Percentiles rank a stretch among this genome's conserved stretches.
phyloP scores from a whole-genome alignment of 345 rosid species.

The Gossypium rotundifolium region DNA sequence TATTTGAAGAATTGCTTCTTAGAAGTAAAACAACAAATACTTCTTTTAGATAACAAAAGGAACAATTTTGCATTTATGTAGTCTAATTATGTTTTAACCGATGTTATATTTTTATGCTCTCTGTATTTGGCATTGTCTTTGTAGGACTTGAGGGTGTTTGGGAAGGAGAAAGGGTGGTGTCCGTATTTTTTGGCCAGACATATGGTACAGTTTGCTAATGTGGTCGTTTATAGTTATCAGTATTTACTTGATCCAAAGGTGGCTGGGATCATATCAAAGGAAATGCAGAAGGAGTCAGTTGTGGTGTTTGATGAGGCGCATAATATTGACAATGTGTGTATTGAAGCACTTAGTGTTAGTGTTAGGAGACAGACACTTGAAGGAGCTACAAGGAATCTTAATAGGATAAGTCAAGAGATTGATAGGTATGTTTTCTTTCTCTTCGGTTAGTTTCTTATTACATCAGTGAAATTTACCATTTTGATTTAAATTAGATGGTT shows the following conservation, averaged over 20 bases:
- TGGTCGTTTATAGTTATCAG: conserved; percentile 92
- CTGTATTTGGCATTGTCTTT: background rate
- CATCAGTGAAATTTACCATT: background rate
- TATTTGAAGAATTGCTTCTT: too few relatives aligned
- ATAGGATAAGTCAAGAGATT: conserved; percentile 67
- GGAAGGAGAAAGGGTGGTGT: conserved; percentile 86
- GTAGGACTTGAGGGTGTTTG: conserved; percentile 81
- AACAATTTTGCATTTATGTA: background rate
- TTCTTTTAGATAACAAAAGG: background rate
- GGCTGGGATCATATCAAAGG: conserved; percentile 94
- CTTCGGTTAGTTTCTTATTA: background rate
- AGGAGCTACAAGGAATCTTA: conserved; percentile 86
- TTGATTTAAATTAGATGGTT: background rate
- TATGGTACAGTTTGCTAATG: conserved; percentile 91
- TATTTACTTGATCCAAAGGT: conserved; percentile 97
- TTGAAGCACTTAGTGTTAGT: conserved; percentile 93
- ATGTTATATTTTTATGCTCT: conserved; percentile 5
- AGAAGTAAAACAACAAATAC: too few relatives aligned
- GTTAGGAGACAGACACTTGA: conserved; percentile 91
- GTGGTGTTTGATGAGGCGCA: conserved; percentile 98
- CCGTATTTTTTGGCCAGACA: conserved; percentile 92
- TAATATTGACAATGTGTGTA: conserved; percentile 93
- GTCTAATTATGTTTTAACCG: background rate
- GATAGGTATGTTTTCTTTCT: conserved; percentile 47
- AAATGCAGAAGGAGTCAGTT: conserved; percentile 90